Conservation (phyloP, 148 eudicot genomes). For the Dysphania ambrosioides region DNA sequence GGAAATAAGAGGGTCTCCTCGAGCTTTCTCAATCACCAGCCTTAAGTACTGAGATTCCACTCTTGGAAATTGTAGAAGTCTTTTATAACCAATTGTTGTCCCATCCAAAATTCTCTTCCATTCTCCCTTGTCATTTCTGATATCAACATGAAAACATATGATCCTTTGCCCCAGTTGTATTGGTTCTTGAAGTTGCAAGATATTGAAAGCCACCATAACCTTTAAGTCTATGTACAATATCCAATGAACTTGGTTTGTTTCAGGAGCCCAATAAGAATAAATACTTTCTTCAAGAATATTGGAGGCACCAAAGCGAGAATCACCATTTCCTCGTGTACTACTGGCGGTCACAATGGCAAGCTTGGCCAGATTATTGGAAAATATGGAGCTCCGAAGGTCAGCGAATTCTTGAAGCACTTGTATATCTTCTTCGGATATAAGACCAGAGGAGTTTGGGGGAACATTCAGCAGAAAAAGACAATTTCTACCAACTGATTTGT, state of each 20-base stretch:
- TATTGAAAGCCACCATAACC: slow-evolving; percentile 45
- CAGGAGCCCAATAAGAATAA: slow-evolving; percentile 73
- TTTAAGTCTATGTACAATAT: slow-evolving; percentile 45
- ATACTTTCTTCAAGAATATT: slow-evolving; percentile 53
- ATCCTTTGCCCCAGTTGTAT: slow-evolving; percentile 82
- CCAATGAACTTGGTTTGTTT: slow-evolving; percentile 40
- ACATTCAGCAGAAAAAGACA: slow-evolving; percentile 68
- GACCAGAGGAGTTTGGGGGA: slow-evolving; percentile 86
- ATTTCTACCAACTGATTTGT: slow-evolving; percentile 80
- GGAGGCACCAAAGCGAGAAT: slow-evolving; percentile 37
- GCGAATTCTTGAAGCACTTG: slow-evolving; percentile 64
- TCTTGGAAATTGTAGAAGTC: slow-evolving; percentile 46
- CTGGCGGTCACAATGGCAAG: slow-evolving; percentile 47
- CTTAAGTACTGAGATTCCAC: slow-evolving; percentile 46
- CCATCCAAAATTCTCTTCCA: slow-evolving; percentile 50
- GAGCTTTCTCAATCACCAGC: slow-evolving; percentile 49
- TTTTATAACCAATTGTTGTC: slow-evolving; percentile 70
- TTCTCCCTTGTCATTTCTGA: slow-evolving; percentile 32
- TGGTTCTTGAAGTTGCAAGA: slow-evolving; percentile 72
- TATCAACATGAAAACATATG: slow-evolving; percentile 51
- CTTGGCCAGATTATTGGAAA: slow-evolving; percentile 55
- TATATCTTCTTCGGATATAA: slow-evolving; percentile 66
- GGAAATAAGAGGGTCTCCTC: slow-evolving; percentile 63
- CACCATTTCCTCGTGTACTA: slow-evolving; percentile 46
- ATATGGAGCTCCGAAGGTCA: slow-evolving; percentile 52